phyloP scores from a whole-genome alignment of 805 yeast genomes.

The Hanseniaspora occidentalis region DNA sequence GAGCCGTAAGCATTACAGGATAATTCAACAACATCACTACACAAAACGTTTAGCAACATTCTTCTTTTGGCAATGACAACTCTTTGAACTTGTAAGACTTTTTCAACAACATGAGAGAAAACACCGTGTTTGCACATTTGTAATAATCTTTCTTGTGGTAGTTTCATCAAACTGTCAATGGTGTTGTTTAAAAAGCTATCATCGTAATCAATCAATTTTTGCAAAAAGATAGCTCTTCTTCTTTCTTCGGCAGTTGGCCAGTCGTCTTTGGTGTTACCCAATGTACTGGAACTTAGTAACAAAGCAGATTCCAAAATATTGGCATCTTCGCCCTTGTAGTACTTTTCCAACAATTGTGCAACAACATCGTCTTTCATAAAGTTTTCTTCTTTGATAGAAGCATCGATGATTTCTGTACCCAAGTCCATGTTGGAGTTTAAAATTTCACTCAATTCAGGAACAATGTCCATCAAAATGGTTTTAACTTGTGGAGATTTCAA shows the following conservation, averaged over 20 bases:
- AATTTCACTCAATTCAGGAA: slow-evolving; percentile 53
- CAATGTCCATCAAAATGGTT: slow-evolving; percentile 46
- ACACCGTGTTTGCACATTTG: slow-evolving; percentile 84
- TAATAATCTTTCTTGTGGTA: slow-evolving; percentile 47
- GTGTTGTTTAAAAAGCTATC: slow-evolving; percentile 42
- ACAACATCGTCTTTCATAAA: slow-evolving; percentile 52
- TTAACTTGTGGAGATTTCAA: slow-evolving; percentile 48
- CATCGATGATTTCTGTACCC: slow-evolving; percentile 53
- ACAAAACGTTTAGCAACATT: slow-evolving; percentile 52
- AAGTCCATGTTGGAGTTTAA: slow-evolving; percentile 60
- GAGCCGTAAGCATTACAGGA: slow-evolving; percentile 86
- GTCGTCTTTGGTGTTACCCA: slow-evolving; percentile 73
- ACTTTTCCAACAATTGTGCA: slow-evolving; percentile 32
- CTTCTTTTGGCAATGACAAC: slow-evolving; percentile 46
- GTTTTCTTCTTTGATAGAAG: slow-evolving; percentile 44
- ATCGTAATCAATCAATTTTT: slow-evolving; percentile 61
- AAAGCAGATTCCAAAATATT: slow-evolving; percentile 59
- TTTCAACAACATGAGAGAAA: slow-evolving; percentile 79
- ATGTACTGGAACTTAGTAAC: slow-evolving; percentile 52
- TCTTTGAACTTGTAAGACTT: slow-evolving; percentile 38
- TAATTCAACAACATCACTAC: slow-evolving; percentile 43
- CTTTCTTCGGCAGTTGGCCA: slow-evolving; percentile 91
- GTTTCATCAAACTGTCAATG: slow-evolving; percentile 45
- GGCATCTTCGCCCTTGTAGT: slow-evolving; percentile 26
- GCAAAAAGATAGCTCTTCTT: slow-evolving; percentile 63